Evolutionary conservation across 2,329 filamentous ascomycete genomes (phyloP), one percentile per base, ranked within the genome.

Genomic region (Trichoderma citrinoviride): DNA sequence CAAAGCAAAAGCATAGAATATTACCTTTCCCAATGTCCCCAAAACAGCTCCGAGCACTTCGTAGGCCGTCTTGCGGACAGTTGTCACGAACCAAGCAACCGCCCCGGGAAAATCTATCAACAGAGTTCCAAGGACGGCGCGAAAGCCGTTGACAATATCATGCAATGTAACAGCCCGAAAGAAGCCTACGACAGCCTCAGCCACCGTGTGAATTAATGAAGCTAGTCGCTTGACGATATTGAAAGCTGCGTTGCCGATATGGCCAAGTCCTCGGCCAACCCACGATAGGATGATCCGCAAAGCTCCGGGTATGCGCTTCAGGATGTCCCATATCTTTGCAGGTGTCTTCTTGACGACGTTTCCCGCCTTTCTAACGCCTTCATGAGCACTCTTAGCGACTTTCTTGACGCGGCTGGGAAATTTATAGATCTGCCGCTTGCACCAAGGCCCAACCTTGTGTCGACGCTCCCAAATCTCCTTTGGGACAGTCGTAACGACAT

Each of bases 81-180:
- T 67, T 17, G 40, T 7, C 17, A 76, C 41, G 12, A 71, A 74
- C 4, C 41, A 65, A 58, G 67, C 72, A 0, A 77, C n/a, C 1
- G 70, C 68, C 29, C 69, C 68, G 0, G 76, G 74, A 7, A 73
- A 66, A 1, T 69, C 70, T 3, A 77, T 64, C n/a, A 78, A 77
- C 10, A 78, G 53, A n/a, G 74, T 71, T 4, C 66, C 56, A 4
- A 70, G n/a, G 0, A 77, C 70, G 10, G 70, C 67, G 44, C 68
- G 67, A 33, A 80, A 66, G 21, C 77, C 78, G 57, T 77, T 69
- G 71, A 73, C 74, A 3, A 82, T 70, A 61, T 82, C 78, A n/a
- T 67, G 67, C n/a, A 78, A 66, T 5, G 77, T 80, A 62, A 80
- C 73, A 0, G 52, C 43, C 14, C 68, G 66, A 66, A 81, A 76